Evolutionary conservation across 768 basidiomycete species (phyloP).

Genomic region (Calocera cornea): DNA sequence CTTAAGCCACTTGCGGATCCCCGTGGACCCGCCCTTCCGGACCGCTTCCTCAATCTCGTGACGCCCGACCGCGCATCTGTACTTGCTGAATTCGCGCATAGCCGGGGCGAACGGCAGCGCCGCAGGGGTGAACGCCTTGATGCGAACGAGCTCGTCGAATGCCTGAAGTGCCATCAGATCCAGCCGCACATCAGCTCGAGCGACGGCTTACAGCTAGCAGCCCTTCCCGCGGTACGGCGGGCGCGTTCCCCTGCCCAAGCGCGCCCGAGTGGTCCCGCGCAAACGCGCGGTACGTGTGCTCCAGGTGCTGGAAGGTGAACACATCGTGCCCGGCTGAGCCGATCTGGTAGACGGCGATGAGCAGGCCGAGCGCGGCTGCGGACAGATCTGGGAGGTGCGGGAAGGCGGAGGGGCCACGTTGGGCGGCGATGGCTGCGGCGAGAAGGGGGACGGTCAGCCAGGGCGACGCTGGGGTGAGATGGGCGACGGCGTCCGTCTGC

Average conservation of each 20-base stretch:
- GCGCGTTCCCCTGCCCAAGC: slow-evolving; percentile 22
- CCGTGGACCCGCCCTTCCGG: slow-evolving; percentile 51
- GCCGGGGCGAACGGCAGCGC: slow-evolving; percentile 36
- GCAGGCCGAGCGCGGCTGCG: slow-evolving; percentile 66
- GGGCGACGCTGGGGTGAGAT: slow-evolving; percentile 38
- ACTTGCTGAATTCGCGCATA: slow-evolving; percentile 59
- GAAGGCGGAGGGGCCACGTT: slow-evolving; percentile 45
- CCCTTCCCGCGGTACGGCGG: slow-evolving; percentile 34
- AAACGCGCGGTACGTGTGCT: slow-evolving; percentile 47
- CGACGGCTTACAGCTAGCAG: slow-evolving; percentile 60
- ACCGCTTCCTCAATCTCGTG: slow-evolving; percentile 55
- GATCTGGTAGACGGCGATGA: slow-evolving; percentile 73
- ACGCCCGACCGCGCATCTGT: slow-evolving; percentile 51
- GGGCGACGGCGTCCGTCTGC: slow-evolving; percentile 16
- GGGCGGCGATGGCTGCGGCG: slow-evolving; percentile 31
- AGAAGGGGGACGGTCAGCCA: slow-evolving; percentile 39
- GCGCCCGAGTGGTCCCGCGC: slow-evolving; percentile 33
- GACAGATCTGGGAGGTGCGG: slow-evolving; percentile 49
- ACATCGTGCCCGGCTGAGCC: slow-evolving; percentile 58
- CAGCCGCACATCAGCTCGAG: slow-evolving; percentile 49
- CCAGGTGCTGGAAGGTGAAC: slow-evolving; percentile 86
- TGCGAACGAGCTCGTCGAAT: slow-evolving; percentile 53
- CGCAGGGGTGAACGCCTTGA: slow-evolving; percentile 42
- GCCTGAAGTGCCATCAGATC: slow-evolving; percentile 63
- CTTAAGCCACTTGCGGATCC: slow-evolving; percentile 63